Conservation (phyloP, 2,329 filamentous ascomycete genomes). For the Arthrocladium fulminans region DNA sequence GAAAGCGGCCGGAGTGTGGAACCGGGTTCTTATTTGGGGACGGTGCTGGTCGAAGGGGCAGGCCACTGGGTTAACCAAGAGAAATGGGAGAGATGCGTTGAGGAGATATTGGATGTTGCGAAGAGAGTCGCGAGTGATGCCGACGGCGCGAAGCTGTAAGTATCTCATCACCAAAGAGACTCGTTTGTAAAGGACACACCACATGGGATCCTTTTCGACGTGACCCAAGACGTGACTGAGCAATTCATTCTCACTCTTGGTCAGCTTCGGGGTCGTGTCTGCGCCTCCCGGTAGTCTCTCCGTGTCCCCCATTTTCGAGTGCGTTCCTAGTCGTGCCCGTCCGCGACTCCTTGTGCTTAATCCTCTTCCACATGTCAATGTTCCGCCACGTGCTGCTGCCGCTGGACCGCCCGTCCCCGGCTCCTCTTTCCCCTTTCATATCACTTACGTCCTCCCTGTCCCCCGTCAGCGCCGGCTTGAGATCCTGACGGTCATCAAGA, state of each 20-base stretch:
- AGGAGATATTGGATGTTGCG: conserved; percentile 40
- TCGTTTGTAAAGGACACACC: too few relatives aligned
- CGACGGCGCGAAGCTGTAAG: background rate
- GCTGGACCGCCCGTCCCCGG: background rate
- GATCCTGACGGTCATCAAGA: background rate
- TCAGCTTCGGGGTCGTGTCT: too few relatives aligned
- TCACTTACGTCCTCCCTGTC: background rate
- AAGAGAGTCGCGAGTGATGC: conserved; percentile 9
- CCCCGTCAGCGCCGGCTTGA: background rate
- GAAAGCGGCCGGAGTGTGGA: conserved; percentile 45
- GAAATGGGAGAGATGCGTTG: conserved; percentile 46
- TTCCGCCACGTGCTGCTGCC: background rate
- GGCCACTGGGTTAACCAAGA: conserved; percentile 67
- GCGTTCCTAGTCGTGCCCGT: background rate
- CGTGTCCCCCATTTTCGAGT: too few relatives aligned
- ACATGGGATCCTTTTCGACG: too few relatives aligned
- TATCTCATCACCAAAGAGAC: background rate
- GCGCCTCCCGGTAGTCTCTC: too few relatives aligned
- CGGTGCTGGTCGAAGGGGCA: conserved; percentile 47
- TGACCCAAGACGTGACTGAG: too few relatives aligned
- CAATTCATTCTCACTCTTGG: too few relatives aligned
- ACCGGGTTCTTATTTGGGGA: conserved; percentile 45
- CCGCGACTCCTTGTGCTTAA: background rate
- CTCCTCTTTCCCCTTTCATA: background rate
- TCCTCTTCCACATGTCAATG: background rate